Evolutionary conservation across 352 stramenopile genomes (phyloP).

Genomic region (Globisporangium viniferum): DNA sequence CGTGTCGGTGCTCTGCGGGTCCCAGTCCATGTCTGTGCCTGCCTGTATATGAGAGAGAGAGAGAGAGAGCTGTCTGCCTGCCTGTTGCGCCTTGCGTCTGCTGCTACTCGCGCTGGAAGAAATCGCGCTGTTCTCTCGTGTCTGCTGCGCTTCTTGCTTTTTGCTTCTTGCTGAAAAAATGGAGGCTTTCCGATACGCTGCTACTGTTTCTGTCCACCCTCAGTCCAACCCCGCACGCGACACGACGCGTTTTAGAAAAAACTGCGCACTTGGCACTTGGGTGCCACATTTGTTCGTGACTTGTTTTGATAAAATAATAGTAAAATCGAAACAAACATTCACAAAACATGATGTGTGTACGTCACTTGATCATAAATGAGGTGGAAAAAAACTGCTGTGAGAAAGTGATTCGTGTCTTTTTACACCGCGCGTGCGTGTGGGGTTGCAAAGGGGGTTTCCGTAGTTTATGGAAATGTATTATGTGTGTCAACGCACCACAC

Average conservation of each 20-base stretch:
- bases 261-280: neutral
- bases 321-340: neutral
- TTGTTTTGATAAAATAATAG: neutral
- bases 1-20: slow-evolving; percentile 40
- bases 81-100: neutral
- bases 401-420: slow-evolving; percentile 12
- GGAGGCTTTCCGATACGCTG: slow-evolving; percentile 1
- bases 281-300: neutral
- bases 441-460: neutral
- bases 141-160: neutral
- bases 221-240: neutral
- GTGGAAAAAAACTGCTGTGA: neutral
- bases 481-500: neutral
- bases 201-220: neutral
- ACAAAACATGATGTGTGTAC: neutral
- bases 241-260: neutral
- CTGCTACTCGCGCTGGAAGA: neutral
- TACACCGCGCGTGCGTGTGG: neutral
- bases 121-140: neutral
- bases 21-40: slow-evolving; percentile 59
- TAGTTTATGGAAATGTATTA: slow-evolving; percentile 2
- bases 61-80: neutral
- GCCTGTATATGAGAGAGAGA: neutral
- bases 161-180: neutral
- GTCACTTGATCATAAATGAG: neutral